Evolutionary conservation across 75 land plant species (phyloP), one percentile per base, ranked within the genome.

Genomic region (Chamaecyparis obtusa): DNA sequence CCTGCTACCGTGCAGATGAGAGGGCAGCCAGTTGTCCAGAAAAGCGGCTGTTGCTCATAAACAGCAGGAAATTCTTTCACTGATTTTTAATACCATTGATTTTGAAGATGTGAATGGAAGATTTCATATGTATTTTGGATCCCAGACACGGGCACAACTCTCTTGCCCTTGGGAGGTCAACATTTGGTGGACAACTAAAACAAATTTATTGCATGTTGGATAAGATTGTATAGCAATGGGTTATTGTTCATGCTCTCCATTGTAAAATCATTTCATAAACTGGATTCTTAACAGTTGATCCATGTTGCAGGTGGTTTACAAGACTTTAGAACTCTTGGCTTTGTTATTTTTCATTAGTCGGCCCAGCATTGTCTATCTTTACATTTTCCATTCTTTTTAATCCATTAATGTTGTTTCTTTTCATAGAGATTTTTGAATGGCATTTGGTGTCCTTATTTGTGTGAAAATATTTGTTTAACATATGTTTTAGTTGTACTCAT

Each of bases 1-100:
- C 94, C 94, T 27, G 88, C 87, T 30, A 89, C 84, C 14, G 94
- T 92, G 41, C 90, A 86, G 78, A 88, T 93, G 87, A 84, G 81
- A 32, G 94, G 94, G 35, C 89, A 87, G 41, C 90, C 92, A 3
- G 88, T 93, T 64, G 77, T 64, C 3, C 93, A 90, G 86, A 92
- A 92, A 84, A 87, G 89, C 54, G 84, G 93, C 43, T 93, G 94
- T 77, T 92, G 94, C 91, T 92, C 94, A 81, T 81, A 81, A 51
- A 51, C 55, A 51, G 55, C 55, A 51, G 16, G 13, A 43, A 78
- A 78, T 46, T 81, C 51, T 9, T 81, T 43, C 15, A 24, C 27
- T 81, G 41, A 43, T 44, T 81, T 81, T 81, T 46, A 78, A 5
- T 78, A 41, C 81, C 39, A 78, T 39, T 78, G 44, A 41, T 78